A percentile compares a stretch with the other conserved stretches of the same genome.
These are phyloP conservation scores for Neodidymelliopsis sp. DNA, from an alignment of 2,329 filamentous ascomycete genomes.

Conservation along the genomic window DNA sequence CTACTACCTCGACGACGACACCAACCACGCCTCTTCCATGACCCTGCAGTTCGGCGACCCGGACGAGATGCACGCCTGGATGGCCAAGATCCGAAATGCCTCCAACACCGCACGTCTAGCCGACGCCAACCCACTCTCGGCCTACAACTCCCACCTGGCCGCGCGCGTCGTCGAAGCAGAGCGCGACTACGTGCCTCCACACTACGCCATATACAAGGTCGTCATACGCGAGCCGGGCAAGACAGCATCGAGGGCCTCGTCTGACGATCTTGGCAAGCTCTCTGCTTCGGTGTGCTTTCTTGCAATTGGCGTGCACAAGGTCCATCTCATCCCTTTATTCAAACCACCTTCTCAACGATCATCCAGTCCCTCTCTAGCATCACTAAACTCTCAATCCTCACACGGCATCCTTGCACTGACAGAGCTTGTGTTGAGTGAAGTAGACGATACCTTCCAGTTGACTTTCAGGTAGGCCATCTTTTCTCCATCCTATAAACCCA, in stretches of 20 bases:
- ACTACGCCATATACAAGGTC: conserved; percentile 73
- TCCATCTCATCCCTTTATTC: conserved; percentile 72
- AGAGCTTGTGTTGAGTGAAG: conserved; percentile 64
- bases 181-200: conserved; percentile 71
- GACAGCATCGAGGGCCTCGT: conserved; percentile 63
- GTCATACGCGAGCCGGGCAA: conserved; percentile 69
- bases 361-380: conserved; percentile 62
- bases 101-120: conserved; percentile 63
- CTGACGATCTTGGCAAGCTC: conserved; percentile 71
- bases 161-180: conserved; percentile 69
- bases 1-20: conserved; percentile 71
- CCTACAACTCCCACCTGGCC: conserved; percentile 68
- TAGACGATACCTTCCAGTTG: conserved; percentile 72
- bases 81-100: conserved; percentile 67
- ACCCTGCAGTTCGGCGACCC: conserved; percentile 70
- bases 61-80: conserved; percentile 71
- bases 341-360: conserved; percentile 62
- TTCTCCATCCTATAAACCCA: neutral
- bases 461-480: conserved; percentile 61
- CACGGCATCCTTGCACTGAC: conserved; percentile 70
- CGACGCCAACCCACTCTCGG: conserved; percentile 62
- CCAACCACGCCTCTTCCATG: conserved; percentile 66
- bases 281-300: conserved; percentile 72
- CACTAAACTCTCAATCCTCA: conserved; percentile 60
- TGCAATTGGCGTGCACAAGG: conserved; percentile 72